Conservation (phyloP, 805 yeast genomes). For the Yamadazyma tumulicola region DNA sequence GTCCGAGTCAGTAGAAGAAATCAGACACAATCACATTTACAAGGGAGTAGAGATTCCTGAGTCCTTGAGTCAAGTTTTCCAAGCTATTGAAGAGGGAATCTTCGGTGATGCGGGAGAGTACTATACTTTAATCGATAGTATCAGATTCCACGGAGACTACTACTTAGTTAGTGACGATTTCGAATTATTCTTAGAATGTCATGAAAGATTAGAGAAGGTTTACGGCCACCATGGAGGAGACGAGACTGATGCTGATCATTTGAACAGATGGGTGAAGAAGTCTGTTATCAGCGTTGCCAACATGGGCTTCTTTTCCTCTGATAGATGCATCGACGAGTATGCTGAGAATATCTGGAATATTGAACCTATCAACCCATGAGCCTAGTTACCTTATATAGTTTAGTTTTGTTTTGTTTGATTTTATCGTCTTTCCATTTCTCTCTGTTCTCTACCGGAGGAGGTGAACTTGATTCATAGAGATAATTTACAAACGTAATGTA, state of each 20-base stretch:
- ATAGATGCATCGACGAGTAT: slow-evolving; percentile 86
- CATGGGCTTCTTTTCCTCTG: slow-evolving; percentile 90
- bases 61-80: slow-evolving; percentile 59
- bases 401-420: no score
- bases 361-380: slow-evolving; percentile 53
- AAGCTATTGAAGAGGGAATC: slow-evolving; percentile 59
- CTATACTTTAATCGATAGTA: slow-evolving; percentile 63
- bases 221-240: slow-evolving; percentile 48
- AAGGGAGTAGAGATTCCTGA: slow-evolving; percentile 59
- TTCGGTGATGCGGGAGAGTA: slow-evolving; percentile 74
- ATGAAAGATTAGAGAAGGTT: slow-evolving; percentile 67
- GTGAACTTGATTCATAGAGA: no score
- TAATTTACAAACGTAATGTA: slow-evolving; percentile 14
- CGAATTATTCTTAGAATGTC: slow-evolving; percentile 81
- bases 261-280: slow-evolving; percentile 70
- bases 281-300: slow-evolving; percentile 78
- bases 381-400: no score
- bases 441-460: no score
- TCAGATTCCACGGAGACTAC: slow-evolving; percentile 74
- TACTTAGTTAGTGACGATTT: slow-evolving; percentile 88
- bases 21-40: slow-evolving; percentile 70
- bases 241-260: slow-evolving; percentile 47
- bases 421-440: not conserved
- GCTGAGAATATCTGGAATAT: slow-evolving; percentile 92
- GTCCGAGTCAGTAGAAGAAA: slow-evolving; percentile 83